Evolutionary conservation across 1,139 yeast genomes (phyloP).

Genomic region (Hyphopichia fennica): DNA sequence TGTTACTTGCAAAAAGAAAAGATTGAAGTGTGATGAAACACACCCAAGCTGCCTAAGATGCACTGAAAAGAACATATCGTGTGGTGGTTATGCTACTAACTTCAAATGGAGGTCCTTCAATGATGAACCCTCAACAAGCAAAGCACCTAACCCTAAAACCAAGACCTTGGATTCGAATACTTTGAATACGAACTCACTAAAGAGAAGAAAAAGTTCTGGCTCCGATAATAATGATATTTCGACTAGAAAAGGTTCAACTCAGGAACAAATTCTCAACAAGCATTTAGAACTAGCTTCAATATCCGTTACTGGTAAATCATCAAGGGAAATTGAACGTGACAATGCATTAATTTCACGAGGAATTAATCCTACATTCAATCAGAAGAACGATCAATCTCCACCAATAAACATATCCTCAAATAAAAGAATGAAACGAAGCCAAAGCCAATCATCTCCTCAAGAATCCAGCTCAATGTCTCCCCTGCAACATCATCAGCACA

Average conservation of each 20-base stretch:
- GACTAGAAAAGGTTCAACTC: not conserved
- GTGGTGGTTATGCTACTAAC: constrained; percentile 65
- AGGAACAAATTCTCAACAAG: constrained; percentile 24
- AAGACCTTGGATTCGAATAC: not conserved
- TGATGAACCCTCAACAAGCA: constrained; percentile 9
- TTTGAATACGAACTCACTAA: not conserved
- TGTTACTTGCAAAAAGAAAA: constrained; percentile 54
- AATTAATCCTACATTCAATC: constrained; percentile 34
- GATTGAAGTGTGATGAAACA: constrained; percentile 59
- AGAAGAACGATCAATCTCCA: not conserved
- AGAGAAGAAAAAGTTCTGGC: not conserved
- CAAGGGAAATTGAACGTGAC: constrained; percentile 49
- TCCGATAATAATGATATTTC: not conserved
- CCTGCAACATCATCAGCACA: no score
- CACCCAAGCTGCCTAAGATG: constrained; percentile 54
- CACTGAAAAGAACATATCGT: constrained; percentile 40
- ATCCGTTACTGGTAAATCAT: constrained; percentile 53
- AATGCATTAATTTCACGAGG: constrained; percentile 51
- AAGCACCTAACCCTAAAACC: not conserved
- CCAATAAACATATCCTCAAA: not conserved
- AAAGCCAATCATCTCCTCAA: not conserved
- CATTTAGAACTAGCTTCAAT: constrained; percentile 55
- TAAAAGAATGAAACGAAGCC: constrained; percentile 1
- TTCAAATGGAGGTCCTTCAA: constrained; percentile 64
- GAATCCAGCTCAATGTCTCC: not conserved